A percentile compares a stretch with the other conserved stretches of the same genome.
These are phyloP conservation scores for Heracleum sosnowskyi DNA, from an alignment of 129 eudicot species.

Conservation along the genomic window DNA sequence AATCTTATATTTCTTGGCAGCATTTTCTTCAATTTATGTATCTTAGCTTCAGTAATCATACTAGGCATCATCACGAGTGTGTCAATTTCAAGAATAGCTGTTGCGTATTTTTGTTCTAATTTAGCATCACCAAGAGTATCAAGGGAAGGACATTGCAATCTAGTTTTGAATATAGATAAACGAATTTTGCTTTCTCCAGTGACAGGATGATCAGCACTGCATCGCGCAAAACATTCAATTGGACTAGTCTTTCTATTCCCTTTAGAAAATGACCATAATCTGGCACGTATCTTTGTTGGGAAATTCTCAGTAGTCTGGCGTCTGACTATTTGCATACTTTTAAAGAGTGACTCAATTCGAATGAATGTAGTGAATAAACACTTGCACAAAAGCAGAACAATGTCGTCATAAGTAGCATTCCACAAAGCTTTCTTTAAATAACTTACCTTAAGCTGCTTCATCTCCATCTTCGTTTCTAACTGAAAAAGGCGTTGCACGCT, in stretches of 20 bases:
- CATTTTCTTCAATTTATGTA: neutral
- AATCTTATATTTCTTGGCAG: neutral
- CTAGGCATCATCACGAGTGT: neutral
- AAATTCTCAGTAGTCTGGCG: neutral
- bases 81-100: neutral
- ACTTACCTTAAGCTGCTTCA: neutral
- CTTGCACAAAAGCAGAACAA: neutral
- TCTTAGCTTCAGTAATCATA: neutral
- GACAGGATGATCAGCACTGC: neutral
- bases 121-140: constrained; percentile 2
- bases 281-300: neutral
- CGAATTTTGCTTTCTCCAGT: neutral
- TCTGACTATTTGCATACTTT: neutral
- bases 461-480: neutral
- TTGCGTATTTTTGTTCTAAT: neutral
- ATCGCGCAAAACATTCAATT: neutral
- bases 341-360: neutral
- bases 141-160: neutral
- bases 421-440: neutral
- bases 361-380: neutral
- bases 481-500: neutral
- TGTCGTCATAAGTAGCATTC: neutral
- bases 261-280: neutral
- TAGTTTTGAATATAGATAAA: neutral
- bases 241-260: neutral